Percentiles rank a stretch among this genome's conserved stretches.
These are phyloP conservation scores for Naganishia friedmannii DNA, from an alignment of 768 basidiomycete species.

Conservation along the genomic window DNA sequence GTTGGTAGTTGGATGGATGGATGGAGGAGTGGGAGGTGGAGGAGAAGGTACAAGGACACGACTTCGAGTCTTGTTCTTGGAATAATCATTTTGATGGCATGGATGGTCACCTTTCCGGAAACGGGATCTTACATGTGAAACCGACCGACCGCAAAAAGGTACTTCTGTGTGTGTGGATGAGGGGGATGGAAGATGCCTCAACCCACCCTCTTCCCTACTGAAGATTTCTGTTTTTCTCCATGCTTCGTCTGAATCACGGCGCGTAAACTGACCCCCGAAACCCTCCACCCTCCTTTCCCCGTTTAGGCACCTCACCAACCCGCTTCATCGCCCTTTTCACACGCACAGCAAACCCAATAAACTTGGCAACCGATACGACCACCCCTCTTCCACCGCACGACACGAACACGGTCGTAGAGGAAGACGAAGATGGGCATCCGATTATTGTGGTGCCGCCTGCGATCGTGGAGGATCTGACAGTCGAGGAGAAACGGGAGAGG, in stretches of 20 bases:
- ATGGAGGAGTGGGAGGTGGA: neutral
- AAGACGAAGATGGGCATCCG: neutral
- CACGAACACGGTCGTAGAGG: neutral
- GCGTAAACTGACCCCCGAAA: too few relatives aligned
- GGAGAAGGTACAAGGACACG: neutral
- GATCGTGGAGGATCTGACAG: neutral
- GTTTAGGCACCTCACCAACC: conserved; percentile 20
- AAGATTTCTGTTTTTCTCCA: neutral
- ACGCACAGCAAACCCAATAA: conserved; percentile 8
- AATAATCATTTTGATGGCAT: conserved; percentile 7
- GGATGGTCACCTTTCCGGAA: neutral
- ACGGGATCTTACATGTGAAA: neutral
- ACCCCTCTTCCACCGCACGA: conserved; percentile 1
- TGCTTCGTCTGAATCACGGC: too few relatives aligned
- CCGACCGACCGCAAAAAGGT: conserved; percentile 1
- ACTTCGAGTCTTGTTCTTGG: neutral
- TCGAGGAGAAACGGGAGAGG: conserved; percentile 14
- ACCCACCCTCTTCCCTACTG: neutral
- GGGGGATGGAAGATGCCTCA: conserved; percentile 1
- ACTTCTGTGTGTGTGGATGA: neutral
- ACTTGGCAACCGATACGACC: neutral
- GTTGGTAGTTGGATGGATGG: neutral
- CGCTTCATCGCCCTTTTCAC: conserved; percentile 27
- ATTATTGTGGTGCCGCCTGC: neutral
- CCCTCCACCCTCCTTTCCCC: neutral